phyloP scores from a whole-genome alignment of 768 basidiomycete species.

The Pulveroboletus ravenelii region DNA sequence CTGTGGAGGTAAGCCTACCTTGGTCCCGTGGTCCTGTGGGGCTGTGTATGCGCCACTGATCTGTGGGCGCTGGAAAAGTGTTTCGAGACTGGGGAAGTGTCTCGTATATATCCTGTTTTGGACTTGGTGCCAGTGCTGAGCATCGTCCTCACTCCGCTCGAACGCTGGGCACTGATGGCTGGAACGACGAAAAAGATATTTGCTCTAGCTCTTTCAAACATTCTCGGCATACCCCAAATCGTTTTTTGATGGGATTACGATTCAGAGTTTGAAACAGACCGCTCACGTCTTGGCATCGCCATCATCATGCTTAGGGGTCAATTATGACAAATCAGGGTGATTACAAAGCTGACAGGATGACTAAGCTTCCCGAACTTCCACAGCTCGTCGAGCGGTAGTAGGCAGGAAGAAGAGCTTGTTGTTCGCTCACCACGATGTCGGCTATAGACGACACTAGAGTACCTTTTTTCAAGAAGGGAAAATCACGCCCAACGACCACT shows the following conservation, averaged over 20 bases:
- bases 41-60: not conserved
- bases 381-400: not conserved
- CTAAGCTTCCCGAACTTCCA: conserved; percentile 10
- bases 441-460: conserved; percentile 45
- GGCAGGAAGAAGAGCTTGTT: not conserved
- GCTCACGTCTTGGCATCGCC: not conserved
- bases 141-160: too few relatives aligned
- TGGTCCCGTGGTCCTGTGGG: not conserved
- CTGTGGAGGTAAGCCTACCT: not conserved
- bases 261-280: not conserved
- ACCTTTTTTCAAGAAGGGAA: conserved; percentile 87
- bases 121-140: too few relatives aligned
- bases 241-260: too few relatives aligned
- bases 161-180: too few relatives aligned
- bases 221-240: not conserved
- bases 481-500: conserved; percentile 67
- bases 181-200: too few relatives aligned
- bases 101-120: too few relatives aligned
- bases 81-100: too few relatives aligned
- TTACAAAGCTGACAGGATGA: conserved; percentile 12
- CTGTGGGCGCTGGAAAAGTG: not conserved
- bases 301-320: conserved; percentile 4
- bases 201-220: too few relatives aligned
- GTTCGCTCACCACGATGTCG: conserved; percentile 26
- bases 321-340: conserved; percentile 7